phyloP scores from a whole-genome alignment of 2,329 filamentous ascomycete species.

The Dactylellina drechsleri region DNA sequence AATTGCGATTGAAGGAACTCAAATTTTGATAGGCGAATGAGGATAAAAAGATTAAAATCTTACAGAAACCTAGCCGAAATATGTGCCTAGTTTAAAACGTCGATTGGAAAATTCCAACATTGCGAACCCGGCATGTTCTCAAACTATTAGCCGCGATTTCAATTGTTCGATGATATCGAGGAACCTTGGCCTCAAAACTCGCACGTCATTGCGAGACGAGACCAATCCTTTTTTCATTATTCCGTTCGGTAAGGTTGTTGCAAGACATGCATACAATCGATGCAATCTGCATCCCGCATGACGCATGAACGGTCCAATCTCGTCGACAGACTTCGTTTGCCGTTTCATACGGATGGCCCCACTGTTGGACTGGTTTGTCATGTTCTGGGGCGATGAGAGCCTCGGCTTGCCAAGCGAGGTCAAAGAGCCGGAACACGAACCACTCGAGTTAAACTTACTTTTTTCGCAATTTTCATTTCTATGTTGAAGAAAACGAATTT shows the following conservation, averaged over 20 bases:
- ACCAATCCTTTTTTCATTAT: too few relatives aligned
- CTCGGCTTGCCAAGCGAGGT: constrained; percentile 22
- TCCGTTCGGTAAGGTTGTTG: constrained; percentile 8
- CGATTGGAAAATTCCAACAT: too few relatives aligned
- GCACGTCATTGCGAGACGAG: constrained; percentile 16
- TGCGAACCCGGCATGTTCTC: too few relatives aligned
- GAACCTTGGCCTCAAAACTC: too few relatives aligned
- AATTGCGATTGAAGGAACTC: too few relatives aligned
- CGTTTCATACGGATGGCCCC: constrained; percentile 8
- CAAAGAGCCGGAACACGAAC: constrained; percentile 10
- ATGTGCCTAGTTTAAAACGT: too few relatives aligned
- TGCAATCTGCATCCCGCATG: constrained; percentile 28
- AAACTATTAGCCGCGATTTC: neutral
- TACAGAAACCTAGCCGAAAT: too few relatives aligned
- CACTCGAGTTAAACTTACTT: constrained; percentile 35
- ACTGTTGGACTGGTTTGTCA: too few relatives aligned
- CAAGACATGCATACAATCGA: constrained; percentile 27
- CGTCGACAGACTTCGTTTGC: constrained; percentile 1
- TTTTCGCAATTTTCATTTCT: constrained; percentile 53
- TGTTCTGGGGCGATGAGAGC: neutral
- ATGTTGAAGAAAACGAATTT: neutral
- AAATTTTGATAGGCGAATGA: too few relatives aligned
- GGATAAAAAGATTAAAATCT: too few relatives aligned
- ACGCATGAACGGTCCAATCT: constrained; percentile 29
- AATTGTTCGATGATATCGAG: neutral